Conservation (phyloP, 2,329 filamentous ascomycete genomes). For the Aspergillus sp. region DNA sequence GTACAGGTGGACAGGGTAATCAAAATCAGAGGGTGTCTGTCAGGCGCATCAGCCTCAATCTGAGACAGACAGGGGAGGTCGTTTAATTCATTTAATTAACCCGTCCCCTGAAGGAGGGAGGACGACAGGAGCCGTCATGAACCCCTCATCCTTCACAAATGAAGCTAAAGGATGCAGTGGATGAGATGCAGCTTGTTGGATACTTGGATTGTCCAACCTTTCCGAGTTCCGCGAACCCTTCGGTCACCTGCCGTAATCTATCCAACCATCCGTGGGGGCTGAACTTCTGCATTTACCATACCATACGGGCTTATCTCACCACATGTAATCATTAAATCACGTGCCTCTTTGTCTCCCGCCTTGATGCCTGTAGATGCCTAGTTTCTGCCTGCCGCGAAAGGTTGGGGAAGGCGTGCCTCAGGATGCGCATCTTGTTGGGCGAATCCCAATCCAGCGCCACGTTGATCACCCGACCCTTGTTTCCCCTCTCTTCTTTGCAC, state of each 20-base stretch:
- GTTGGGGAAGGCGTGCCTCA: constrained; percentile 4
- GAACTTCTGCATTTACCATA: not conserved
- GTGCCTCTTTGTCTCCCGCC: not conserved
- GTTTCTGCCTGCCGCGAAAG: not conserved
- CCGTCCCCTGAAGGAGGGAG: not conserved
- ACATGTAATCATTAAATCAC: not conserved
- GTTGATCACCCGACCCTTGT: constrained; percentile 13
- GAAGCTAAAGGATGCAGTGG: not conserved
- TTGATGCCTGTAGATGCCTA: constrained; percentile 10
- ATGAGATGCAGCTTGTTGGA: not conserved
- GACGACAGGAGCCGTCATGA: not conserved
- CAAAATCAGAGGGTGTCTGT: not conserved
- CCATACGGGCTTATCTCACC: not conserved
- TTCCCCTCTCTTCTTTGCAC: constrained; percentile 6
- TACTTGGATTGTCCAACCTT: not conserved
- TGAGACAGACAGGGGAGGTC: constrained; percentile 5
- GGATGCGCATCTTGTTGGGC: constrained; percentile 6
- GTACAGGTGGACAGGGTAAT: not conserved
- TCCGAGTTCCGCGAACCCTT: not conserved
- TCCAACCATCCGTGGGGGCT: not conserved
- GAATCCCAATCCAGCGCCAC: constrained; percentile 3
- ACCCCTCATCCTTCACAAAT: not conserved
- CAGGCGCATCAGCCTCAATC: constrained; percentile 3
- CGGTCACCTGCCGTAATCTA: not conserved
- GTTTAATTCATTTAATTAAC: not conserved